These are phyloP conservation scores for Rhododendron kiyosumense DNA, from an alignment of 148 eudicot species.

Conservation along the genomic window DNA sequence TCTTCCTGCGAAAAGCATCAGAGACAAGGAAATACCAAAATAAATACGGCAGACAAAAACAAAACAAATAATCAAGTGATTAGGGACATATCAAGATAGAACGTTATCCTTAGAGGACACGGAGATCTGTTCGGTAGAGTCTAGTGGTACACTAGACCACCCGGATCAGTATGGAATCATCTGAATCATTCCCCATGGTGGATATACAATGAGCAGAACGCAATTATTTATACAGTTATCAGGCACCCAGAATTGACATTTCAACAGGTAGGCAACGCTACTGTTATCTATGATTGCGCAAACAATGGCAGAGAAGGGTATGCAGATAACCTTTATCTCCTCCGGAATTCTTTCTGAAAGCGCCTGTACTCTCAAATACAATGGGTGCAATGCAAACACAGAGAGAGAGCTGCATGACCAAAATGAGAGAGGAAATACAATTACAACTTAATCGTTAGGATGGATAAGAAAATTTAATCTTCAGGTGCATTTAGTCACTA, in stretches of 20 bases:
- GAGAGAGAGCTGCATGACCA: conserved; percentile 81
- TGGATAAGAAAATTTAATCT: background rate
- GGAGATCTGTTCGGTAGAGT: background rate
- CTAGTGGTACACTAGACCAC: background rate
- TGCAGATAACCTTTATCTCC: conserved; percentile 57
- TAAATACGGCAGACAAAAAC: background rate
- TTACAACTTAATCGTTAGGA: background rate
- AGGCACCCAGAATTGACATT: background rate
- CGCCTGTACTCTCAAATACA: conserved; percentile 80
- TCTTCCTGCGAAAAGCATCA: conserved; percentile 56
- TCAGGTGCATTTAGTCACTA: background rate
- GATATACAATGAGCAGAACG: background rate
- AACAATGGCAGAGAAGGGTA: conserved; percentile 1
- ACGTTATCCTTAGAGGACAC: background rate
- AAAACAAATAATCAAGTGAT: background rate
- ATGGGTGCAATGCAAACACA: conserved; percentile 93
- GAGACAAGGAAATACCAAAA: background rate
- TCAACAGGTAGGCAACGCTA: background rate
- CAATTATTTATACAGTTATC: background rate
- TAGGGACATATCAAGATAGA: background rate
- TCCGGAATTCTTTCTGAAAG: conserved; percentile 70
- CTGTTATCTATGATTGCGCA: background rate
- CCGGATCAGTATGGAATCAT: background rate
- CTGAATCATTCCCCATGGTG: background rate
- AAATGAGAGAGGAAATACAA: conserved; percentile 1